phyloP scores from a whole-genome alignment of 345 rosid genomes.

The Citrus cavaleriei region DNA sequence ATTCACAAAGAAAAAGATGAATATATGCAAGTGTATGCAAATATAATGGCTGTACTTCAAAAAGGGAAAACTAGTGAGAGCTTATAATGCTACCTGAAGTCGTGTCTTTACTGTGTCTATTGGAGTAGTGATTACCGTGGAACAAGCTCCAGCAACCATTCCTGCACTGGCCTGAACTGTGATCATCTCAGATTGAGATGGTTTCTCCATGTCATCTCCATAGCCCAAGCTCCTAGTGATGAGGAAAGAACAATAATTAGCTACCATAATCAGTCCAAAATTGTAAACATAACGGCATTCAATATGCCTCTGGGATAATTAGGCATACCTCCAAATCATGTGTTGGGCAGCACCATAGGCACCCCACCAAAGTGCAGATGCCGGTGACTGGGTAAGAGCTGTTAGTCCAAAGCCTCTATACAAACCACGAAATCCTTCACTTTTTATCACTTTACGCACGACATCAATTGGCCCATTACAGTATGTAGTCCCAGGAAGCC shows the following conservation, averaged over 20 bases:
- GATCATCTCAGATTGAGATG: constrained; percentile 58
- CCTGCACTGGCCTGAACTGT: constrained; percentile 58
- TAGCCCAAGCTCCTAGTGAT: constrained; percentile 48
- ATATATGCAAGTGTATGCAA: not conserved
- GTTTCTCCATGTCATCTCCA: constrained; percentile 39
- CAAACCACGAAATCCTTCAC: constrained; percentile 55
- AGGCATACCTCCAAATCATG: constrained; percentile 51
- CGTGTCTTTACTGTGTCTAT: constrained; percentile 63
- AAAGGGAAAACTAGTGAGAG: not conserved
- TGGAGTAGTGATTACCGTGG: constrained; percentile 58
- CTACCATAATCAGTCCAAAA: not conserved
- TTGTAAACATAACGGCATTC: not conserved
- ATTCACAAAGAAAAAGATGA: not conserved
- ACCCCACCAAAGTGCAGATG: constrained; percentile 75
- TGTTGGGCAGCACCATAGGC: constrained; percentile 55
- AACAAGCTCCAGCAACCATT: constrained; percentile 58
- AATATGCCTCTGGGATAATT: not conserved
- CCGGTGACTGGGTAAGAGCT: constrained; percentile 47
- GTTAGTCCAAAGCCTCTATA: constrained; percentile 68
- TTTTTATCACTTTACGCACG: constrained; percentile 33
- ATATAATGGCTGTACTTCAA: not conserved
- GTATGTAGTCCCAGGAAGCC: constrained; percentile 46
- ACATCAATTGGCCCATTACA: constrained; percentile 55
- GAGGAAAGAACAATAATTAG: not conserved
- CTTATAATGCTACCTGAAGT: constrained; percentile 42